Percentiles rank a stretch among this genome's conserved stretches.
Conservation (phyloP, 208 protist genomes). For the Leishmania arabica region DNA sequence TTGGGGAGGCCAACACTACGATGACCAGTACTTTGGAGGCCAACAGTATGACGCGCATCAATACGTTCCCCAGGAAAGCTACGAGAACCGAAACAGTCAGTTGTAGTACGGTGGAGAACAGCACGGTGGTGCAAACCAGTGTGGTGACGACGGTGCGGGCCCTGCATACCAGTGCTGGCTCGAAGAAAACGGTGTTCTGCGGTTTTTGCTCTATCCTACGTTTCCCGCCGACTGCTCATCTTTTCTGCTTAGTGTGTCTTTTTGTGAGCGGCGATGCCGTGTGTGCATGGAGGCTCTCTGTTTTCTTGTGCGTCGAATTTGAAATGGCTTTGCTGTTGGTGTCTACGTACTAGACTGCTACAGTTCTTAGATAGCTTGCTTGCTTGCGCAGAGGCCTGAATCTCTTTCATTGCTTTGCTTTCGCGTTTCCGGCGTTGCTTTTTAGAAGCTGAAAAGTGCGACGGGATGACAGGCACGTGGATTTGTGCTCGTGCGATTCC, state of each 20-base stretch:
- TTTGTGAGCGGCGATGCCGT: not conserved
- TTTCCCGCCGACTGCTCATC: not conserved
- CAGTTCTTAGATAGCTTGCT: not conserved
- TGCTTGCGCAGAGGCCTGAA: not conserved
- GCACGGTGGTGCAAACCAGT: not conserved
- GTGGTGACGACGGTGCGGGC: constrained; percentile 7
- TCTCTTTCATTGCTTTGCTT: constrained; percentile 4
- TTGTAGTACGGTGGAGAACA: constrained; percentile 11
- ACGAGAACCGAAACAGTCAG: constrained; percentile 2
- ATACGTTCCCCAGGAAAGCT: not conserved
- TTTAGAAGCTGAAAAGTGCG: not conserved
- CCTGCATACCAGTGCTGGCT: not conserved
- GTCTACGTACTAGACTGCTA: not conserved
- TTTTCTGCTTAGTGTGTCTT: not conserved
- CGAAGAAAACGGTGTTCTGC: not conserved
- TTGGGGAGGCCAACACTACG: constrained; percentile 10
- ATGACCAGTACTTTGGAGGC: not conserved
- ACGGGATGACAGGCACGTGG: not conserved
- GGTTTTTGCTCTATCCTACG: constrained; percentile 1
- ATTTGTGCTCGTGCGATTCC: not conserved
- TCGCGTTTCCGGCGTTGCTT: not conserved
- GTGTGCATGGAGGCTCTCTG: no score
- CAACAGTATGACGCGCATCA: constrained; percentile 4
- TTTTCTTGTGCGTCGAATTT: not conserved
- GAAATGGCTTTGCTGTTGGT: not conserved